Conservation (phyloP, 768 basidiomycete genomes). For the Crassisporium funariophilum region DNA sequence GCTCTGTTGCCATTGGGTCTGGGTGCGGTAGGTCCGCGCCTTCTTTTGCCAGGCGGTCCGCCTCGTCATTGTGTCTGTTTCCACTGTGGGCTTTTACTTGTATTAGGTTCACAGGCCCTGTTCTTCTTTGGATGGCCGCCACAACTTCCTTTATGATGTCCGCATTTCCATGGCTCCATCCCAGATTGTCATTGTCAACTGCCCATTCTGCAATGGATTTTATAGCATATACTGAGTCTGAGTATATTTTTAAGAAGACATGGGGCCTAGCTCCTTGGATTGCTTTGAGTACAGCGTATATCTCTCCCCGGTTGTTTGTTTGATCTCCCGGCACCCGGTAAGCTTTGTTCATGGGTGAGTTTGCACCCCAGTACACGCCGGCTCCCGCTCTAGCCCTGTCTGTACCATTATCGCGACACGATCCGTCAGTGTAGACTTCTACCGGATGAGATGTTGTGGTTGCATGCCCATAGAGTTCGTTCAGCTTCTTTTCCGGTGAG, state of each 20-base stretch:
- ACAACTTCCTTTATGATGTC: not conserved
- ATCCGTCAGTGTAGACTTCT: constrained; percentile 10
- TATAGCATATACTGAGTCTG: constrained; percentile 19
- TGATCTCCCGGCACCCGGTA: constrained; percentile 8
- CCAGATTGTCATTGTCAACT: constrained; percentile 7
- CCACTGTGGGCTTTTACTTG: constrained; percentile 21
- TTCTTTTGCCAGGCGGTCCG: constrained; percentile 10
- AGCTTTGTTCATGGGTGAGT: constrained; percentile 11
- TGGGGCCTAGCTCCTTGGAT: not conserved
- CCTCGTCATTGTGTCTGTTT: constrained; percentile 16
- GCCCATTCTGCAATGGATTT: constrained; percentile 11
- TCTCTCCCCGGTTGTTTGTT: constrained; percentile 21
- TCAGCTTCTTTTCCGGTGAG: no score
- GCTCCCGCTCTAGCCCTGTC: constrained; percentile 15
- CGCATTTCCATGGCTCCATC: constrained; percentile 9
- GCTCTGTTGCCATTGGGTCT: no score
- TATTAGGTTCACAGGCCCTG: not conserved
- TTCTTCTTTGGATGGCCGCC: not conserved
- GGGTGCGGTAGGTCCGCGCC: no score
- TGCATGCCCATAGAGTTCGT: no score
- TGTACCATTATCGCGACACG: constrained; percentile 1
- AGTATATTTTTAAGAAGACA: constrained; percentile 1
- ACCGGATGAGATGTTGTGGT: no score
- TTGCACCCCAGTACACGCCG: constrained; percentile 15
- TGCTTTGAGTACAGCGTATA: constrained; percentile 16